phyloP scores from a whole-genome alignment of 352 stramenopile species.

The Phytopythium helicoides region DNA sequence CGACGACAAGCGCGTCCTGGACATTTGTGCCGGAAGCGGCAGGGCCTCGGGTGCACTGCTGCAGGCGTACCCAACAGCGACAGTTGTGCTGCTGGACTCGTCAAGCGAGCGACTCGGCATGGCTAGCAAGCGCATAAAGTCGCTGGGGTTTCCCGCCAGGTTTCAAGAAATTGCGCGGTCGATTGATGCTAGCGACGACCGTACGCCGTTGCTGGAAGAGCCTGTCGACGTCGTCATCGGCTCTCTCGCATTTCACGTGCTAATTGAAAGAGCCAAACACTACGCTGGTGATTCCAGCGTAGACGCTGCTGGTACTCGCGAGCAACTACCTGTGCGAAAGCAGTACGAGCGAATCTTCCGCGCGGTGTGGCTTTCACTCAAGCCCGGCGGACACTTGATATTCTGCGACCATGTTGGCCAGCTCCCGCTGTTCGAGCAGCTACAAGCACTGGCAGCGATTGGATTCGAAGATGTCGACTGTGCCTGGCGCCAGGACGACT shows the following conservation, averaged over 20 bases:
- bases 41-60: conserved; percentile 49
- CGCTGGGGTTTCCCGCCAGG: background rate
- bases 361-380: conserved; percentile 44
- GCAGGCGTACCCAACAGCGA: conserved; percentile 52
- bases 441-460: conserved; percentile 46
- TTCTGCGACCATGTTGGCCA: conserved; percentile 77
- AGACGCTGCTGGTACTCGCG: background rate
- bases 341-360: conserved; percentile 59
- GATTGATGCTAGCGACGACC: conserved; percentile 14
- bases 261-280: conserved; percentile 50
- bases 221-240: conserved; percentile 57
- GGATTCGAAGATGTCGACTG: conserved; percentile 79
- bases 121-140: conserved; percentile 36
- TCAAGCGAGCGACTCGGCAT: conserved; percentile 53
- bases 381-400: conserved; percentile 60
- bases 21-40: conserved; percentile 70
- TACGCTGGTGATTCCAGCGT: conserved; percentile 17
- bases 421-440: conserved; percentile 56
- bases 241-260: conserved; percentile 68
- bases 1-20: conserved; percentile 47
- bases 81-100: conserved; percentile 55
- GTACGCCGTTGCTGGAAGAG: conserved; percentile 18
- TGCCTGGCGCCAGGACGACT: conserved; percentile 70
- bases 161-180: conserved; percentile 21
- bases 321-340: conserved; percentile 13